Evolutionary conservation across 2,329 filamentous ascomycete species (phyloP).

Genomic region (Cladosporium halotolerans): DNA sequence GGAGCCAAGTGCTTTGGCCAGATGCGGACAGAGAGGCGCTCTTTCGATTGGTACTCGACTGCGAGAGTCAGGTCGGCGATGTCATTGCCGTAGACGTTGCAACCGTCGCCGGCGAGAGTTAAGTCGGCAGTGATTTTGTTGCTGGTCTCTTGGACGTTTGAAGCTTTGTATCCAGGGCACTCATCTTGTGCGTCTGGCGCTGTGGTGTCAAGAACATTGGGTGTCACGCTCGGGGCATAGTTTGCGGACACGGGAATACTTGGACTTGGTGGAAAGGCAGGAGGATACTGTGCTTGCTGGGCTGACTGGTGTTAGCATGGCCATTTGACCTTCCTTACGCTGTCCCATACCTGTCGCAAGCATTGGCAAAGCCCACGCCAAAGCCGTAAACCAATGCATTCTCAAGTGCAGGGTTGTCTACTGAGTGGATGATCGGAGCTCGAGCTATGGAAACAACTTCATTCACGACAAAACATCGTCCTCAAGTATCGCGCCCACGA

Average conservation of each 20-base stretch:
- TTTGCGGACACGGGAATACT: conserved; percentile 19
- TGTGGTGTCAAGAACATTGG: conserved; percentile 21
- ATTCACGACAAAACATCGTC: too few relatives aligned
- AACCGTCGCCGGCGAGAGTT: conserved; percentile 23
- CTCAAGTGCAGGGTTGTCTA: not conserved
- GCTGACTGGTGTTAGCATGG: not conserved
- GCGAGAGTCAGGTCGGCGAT: conserved; percentile 20
- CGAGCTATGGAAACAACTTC: too few relatives aligned
- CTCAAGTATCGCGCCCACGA: not conserved
- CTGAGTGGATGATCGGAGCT: too few relatives aligned
- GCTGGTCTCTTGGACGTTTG: conserved; percentile 20
- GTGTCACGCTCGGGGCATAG: conserved; percentile 23
- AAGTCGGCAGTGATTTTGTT: conserved; percentile 25
- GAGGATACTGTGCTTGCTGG: conserved; percentile 24
- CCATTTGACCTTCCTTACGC: not conserved
- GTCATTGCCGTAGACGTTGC: conserved; percentile 28
- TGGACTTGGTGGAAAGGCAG: conserved; percentile 24
- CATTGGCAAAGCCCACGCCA: not conserved
- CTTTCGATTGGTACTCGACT: conserved; percentile 26
- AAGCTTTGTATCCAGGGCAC: conserved; percentile 28
- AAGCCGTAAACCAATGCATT: not conserved
- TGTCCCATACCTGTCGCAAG: not conserved
- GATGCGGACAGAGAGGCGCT: conserved; percentile 21
- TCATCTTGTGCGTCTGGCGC: conserved; percentile 23
- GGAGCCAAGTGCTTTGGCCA: conserved; percentile 21